phyloP scores from a whole-genome alignment of 192 early-diverging fungal species.

The Dispira simplex region DNA sequence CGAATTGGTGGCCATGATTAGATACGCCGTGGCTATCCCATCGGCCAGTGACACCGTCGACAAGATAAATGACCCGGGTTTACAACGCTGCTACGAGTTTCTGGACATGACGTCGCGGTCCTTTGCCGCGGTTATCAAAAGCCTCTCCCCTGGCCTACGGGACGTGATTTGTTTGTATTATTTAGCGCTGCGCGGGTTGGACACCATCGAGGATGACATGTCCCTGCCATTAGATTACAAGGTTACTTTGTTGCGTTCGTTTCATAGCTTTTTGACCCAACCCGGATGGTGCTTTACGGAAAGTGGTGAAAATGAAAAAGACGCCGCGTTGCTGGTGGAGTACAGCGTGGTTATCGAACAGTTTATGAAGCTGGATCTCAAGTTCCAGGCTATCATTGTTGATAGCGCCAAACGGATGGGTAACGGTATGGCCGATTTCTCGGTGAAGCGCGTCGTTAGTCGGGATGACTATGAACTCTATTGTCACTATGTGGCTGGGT shows the following conservation, averaged over 20 bases:
- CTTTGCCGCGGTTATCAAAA: conserved; percentile 90
- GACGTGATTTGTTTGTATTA: conserved; percentile 92
- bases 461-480: conserved; percentile 89
- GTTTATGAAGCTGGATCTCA: conserved; percentile 60
- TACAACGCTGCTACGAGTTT: conserved; percentile 73
- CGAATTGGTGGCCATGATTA: conserved; percentile 70
- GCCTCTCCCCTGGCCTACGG: conserved; percentile 58
- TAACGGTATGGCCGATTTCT: conserved; percentile 87
- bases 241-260: conserved; percentile 52
- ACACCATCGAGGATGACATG: conserved; percentile 99
- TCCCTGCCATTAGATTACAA: conserved; percentile 66
- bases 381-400: conserved; percentile 73
- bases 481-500: conserved; percentile 94
- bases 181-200: conserved; percentile 84
- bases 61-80: conserved; percentile 29
- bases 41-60: conserved; percentile 36
- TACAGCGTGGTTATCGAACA: conserved; percentile 83
- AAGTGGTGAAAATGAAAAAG: conserved; percentile 88
- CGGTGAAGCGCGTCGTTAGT: conserved; percentile 43
- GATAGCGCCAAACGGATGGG: conserved; percentile 92
- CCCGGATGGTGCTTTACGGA: conserved; percentile 66
- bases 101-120: conserved; percentile 90
- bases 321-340: conserved; percentile 73
- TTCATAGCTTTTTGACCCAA: conserved; percentile 67
- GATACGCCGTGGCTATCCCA: conserved; percentile 40